Percentiles rank a stretch among this genome's conserved stretches.
phyloP scores from a whole-genome alignment of 2,329 filamentous ascomycete species.

The Diaporthe vaccinii region DNA sequence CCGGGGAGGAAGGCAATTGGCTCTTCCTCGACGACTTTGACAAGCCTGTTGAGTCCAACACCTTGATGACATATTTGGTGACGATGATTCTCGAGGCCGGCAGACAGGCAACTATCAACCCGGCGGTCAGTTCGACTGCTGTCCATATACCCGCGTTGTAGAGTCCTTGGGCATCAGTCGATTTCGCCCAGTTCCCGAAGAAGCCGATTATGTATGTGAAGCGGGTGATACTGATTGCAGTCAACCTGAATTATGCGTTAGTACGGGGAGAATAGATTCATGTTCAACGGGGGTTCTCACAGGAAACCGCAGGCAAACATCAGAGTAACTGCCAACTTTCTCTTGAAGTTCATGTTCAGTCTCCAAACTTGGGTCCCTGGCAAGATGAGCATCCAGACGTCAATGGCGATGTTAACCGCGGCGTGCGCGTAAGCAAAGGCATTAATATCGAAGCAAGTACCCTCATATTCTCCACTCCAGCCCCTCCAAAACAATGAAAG shows the following conservation, averaged over 20 bases:
- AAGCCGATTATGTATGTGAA: conserved; percentile 37
- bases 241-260: conserved; percentile 44
- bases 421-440: conserved; percentile 50
- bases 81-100: conserved; percentile 24
- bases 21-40: conserved; percentile 11
- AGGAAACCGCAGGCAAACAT: conserved; percentile 55
- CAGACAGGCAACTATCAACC: conserved; percentile 17
- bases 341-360: conserved; percentile 55
- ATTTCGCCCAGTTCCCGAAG: conserved; percentile 4
- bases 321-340: conserved; percentile 53
- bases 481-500: not conserved
- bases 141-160: conserved; percentile 27
- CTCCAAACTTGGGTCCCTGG: conserved; percentile 55
- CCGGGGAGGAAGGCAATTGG: not conserved
- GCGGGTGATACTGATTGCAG: conserved; percentile 50
- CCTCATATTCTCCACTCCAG: not conserved
- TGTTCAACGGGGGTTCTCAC: not conserved
- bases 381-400: conserved; percentile 55
- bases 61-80: not conserved
- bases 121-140: conserved; percentile 16
- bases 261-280: not conserved
- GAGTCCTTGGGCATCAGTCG: not conserved
- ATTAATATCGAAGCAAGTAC: conserved; percentile 21
- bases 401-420: conserved; percentile 56
- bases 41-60: conserved; percentile 4